phyloP scores from a whole-genome alignment of 2,329 filamentous ascomycete species.

The Beauveria medogensis region DNA sequence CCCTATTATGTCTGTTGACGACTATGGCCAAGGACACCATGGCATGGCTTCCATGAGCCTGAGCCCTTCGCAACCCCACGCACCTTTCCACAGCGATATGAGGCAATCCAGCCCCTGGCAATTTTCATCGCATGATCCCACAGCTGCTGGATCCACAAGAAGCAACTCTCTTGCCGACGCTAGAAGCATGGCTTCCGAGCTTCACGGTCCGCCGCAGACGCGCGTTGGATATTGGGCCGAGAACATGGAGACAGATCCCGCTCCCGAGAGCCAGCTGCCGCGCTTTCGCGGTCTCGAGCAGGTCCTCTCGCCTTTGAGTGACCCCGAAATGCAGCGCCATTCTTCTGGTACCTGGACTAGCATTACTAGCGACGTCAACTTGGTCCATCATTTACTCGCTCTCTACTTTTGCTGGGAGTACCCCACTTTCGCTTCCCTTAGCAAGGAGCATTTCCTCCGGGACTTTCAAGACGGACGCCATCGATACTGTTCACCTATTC shows the following conservation, averaged over 20 bases:
- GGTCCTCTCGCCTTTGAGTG: conserved; percentile 37
- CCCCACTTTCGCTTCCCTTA: conserved; percentile 64
- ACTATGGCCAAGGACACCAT: conserved; percentile 20
- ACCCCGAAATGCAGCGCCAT: conserved; percentile 32
- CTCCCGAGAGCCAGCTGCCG: conserved; percentile 21
- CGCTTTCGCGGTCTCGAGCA: conserved; percentile 37
- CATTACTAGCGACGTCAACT: conserved; percentile 47
- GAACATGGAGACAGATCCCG: conserved; percentile 27
- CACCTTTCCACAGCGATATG: conserved; percentile 27
- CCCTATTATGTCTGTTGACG: conserved; percentile 12
- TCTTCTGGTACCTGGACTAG: conserved; percentile 48
- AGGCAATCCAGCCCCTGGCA: conserved; percentile 42
- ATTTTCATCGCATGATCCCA: conserved; percentile 38
- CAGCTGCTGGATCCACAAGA: conserved; percentile 29
- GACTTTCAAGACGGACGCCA: conserved; percentile 54
- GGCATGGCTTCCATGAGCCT: conserved; percentile 21
- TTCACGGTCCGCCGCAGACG: conserved; percentile 31
- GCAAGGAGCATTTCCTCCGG: conserved; percentile 60
- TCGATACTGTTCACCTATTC: conserved; percentile 59
- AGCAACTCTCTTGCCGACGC: conserved; percentile 39
- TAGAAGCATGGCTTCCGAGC: conserved; percentile 38
- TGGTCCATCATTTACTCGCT: conserved; percentile 56
- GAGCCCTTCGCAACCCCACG: conserved; percentile 21
- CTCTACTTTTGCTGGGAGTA: conserved; percentile 72
- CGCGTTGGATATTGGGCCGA: conserved; percentile 45